phyloP scores from a whole-genome alignment of 176 grass and related monocot species.

The Phragmites australis region DNA sequence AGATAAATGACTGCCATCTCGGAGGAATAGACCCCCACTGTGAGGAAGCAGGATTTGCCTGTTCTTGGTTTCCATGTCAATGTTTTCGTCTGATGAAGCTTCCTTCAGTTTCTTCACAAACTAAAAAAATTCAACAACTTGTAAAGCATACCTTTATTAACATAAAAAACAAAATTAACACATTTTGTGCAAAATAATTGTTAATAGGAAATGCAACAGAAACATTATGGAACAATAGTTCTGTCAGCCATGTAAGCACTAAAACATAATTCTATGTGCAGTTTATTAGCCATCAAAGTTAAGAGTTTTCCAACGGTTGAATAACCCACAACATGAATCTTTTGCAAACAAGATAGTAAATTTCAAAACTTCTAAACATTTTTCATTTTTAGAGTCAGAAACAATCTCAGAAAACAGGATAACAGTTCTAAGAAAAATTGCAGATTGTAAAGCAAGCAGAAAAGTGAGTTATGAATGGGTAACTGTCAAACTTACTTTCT shows the following conservation, averaged over 20 bases:
- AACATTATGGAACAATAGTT: neutral
- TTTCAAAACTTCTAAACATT: neutral
- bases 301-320: neutral
- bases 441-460: neutral
- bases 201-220: neutral
- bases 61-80: neutral
- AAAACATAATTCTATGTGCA: neutral
- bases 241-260: neutral
- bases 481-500: slow-evolving; percentile 32
- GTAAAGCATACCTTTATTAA: slow-evolving; percentile 47
- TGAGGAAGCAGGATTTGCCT: slow-evolving; percentile 48
- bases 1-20: slow-evolving; percentile 23
- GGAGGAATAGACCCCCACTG: slow-evolving; percentile 25
- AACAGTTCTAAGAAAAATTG: neutral
- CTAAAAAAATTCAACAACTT: slow-evolving; percentile 57
- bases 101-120: slow-evolving; percentile 64
- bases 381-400: neutral
- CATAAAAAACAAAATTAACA: neutral
- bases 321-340: neutral
- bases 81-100: slow-evolving; percentile 17
- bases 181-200: neutral
- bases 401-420: slow-evolving; percentile 17
- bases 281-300: neutral
- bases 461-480: neutral
- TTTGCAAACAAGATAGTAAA: neutral